Evolutionary conservation across 768 basidiomycete genomes (phyloP).

Genomic region (Lentinula aciculospora): DNA sequence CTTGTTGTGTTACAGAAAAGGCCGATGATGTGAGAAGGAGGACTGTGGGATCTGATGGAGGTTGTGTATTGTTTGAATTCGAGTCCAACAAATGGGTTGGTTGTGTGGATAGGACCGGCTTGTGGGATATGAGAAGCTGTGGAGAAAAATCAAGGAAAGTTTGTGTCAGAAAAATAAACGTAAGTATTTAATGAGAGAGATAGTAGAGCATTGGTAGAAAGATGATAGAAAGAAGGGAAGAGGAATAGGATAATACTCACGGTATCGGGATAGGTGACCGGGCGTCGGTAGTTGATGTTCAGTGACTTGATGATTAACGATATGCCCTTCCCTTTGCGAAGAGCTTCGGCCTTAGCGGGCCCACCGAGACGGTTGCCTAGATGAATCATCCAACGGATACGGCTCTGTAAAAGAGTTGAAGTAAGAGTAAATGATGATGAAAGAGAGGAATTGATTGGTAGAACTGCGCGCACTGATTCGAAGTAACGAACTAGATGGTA

Average conservation of each 20-base stretch:
- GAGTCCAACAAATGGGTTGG: slow-evolving; percentile 6
- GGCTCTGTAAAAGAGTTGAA: slow-evolving; percentile 38
- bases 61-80: neutral
- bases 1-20: slow-evolving; percentile 59
- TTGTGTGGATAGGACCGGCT: slow-evolving; percentile 29
- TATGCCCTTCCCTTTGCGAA: slow-evolving; percentile 61
- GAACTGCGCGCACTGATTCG: slow-evolving; percentile 50
- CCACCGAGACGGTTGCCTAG: slow-evolving; percentile 60
- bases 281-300: slow-evolving; percentile 59
- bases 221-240: neutral
- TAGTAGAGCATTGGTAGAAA: neutral
- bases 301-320: slow-evolving; percentile 73
- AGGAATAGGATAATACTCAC: slow-evolving; percentile 28
- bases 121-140: slow-evolving; percentile 63
- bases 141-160: neutral
- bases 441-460: no score
- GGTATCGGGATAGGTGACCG: slow-evolving; percentile 74
- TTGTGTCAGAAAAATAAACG: neutral
- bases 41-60: slow-evolving; percentile 18
- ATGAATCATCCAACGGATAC: slow-evolving; percentile 61
- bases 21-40: slow-evolving; percentile 50
- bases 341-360: slow-evolving; percentile 42
- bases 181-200: neutral
- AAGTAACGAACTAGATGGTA: slow-evolving; percentile 52
- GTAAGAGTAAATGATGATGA: neutral